Conservation (phyloP, 495 filamentous ascomycete genomes). For the Podospora conica region DNA sequence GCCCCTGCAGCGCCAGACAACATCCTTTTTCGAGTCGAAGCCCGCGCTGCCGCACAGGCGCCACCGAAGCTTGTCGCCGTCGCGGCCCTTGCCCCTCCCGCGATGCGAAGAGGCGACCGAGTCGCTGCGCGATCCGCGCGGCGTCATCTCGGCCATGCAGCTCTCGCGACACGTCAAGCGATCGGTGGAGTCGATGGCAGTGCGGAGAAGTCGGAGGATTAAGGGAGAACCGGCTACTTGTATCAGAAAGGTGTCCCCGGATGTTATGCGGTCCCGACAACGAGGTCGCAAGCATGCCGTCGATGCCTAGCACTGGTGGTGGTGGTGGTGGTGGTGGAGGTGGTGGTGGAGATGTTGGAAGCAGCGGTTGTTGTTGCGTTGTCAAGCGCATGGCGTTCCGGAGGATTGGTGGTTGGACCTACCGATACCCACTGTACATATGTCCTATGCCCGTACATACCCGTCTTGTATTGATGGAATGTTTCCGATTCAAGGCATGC, state of each 20-base stretch:
- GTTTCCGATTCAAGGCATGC: not conserved
- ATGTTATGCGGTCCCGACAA: constrained; percentile 28
- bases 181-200: constrained; percentile 25
- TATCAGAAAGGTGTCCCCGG: constrained; percentile 35
- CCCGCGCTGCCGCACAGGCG: constrained; percentile 22
- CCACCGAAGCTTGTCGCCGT: constrained; percentile 28
- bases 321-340: constrained; percentile 24
- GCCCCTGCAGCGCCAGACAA: constrained; percentile 20
- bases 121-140: constrained; percentile 20
- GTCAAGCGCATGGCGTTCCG: not conserved
- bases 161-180: constrained; percentile 9
- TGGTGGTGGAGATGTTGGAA: constrained; percentile 19
- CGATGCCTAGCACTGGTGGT: constrained; percentile 17
- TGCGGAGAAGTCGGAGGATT: constrained; percentile 29
- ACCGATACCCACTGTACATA: constrained; percentile 25
- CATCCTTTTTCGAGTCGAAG: constrained; percentile 27
- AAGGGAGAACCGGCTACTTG: constrained; percentile 31
- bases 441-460: constrained; percentile 21
- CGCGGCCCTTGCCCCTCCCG: constrained; percentile 24
- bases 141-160: constrained; percentile 7
- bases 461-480: constrained; percentile 15
- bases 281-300: constrained; percentile 27
- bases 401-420: constrained; percentile 19
- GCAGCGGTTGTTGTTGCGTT: not conserved
- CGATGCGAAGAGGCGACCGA: constrained; percentile 14